Base-by-base conservation (phyloP, 495 filamentous ascomycete genomes). In the Sordaria brevicollis region DNA sequence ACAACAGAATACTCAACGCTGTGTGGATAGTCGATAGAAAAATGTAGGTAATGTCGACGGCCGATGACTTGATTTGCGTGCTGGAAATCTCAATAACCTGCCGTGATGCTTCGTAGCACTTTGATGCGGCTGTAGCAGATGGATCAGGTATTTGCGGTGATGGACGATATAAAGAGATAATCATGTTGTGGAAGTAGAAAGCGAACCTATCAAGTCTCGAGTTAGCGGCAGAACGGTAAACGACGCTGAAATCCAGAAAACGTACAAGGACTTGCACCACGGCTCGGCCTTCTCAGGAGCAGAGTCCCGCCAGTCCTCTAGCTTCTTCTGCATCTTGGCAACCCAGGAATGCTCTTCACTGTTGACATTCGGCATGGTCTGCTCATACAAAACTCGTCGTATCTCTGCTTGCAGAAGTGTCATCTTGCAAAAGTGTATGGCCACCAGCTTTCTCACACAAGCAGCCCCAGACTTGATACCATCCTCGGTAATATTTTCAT, bases 391-490 rank as follows among this genome's bases (percentile, higher is more conserved):
- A 11, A 86, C 88, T 67, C 92, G 86, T 54, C 94, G 84, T 54
- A 94, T 93, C 79, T 98, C 94, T 13, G 93, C 86, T 76, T 97
- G 94, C 6, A 95, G 80, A 35, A 95, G 79, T 68, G 92, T 87
- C 94, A 98, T 97, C 75, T 91, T 91, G 80, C 92, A 93, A 73
- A 95, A 96, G 78, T 98, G 94, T 69, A 97, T 93, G 9, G 92
- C 88, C 21, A 96, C 88, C 72, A 91, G 85, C 79, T 98, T 98
- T 78, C 89, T 90, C 65, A 92, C 81, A 31, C 90, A 89, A 1
- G 85, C 85, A 29, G 86, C 89, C 1, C 87, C 92, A 1, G 87
- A 86, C 19, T 85, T 79, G 65, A 97, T 89, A 9, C 91, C 93
- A n/a, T 88, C 82, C n/a, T 86, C 80, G 2, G 89, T 92, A 73